A percentile compares a stretch with the other conserved stretches of the same genome.
Evolutionary conservation across 2,329 filamentous ascomycete genomes (phyloP).

Genomic region (Incumbomyces lentus): DNA sequence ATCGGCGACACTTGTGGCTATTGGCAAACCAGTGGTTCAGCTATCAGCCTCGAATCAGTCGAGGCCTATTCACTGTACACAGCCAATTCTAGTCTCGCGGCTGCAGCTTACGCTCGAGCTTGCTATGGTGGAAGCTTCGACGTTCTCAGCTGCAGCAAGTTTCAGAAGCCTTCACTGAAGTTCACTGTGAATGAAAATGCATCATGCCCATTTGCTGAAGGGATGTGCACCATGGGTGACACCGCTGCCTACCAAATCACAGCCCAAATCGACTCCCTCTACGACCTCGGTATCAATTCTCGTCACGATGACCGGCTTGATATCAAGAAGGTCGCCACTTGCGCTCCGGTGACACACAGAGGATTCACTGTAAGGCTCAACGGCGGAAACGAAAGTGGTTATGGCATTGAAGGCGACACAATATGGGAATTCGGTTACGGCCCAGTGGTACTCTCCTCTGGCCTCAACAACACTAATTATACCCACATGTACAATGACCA

Average conservation of each 20-base stretch:
- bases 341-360: not conserved
- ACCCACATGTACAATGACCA: slow-evolving; percentile 6
- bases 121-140: slow-evolving; percentile 5
- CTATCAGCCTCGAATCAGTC: slow-evolving; percentile 5
- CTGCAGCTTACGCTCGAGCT: slow-evolving; percentile 5
- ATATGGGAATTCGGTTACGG: not conserved
- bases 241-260: slow-evolving; percentile 3
- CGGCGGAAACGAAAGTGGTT: not conserved
- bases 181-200: slow-evolving; percentile 1
- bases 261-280: not conserved
- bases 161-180: not conserved
- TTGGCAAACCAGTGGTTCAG: slow-evolving; percentile 7
- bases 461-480: not conserved
- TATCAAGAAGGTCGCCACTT: slow-evolving; percentile 1
- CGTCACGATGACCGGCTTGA: not conserved
- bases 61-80: slow-evolving; percentile 10
- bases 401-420: not conserved
- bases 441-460: not conserved
- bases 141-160: slow-evolving; percentile 2
- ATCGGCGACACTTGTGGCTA: slow-evolving; percentile 22
- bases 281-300: slow-evolving; percentile 5
- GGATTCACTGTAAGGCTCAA: not conserved
- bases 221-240: slow-evolving; percentile 4
- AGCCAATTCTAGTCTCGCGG: slow-evolving; percentile 1
- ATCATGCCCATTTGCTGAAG: slow-evolving; percentile 6